Evolutionary conservation across 805 yeast genomes (phyloP), one percentile per base, ranked within the genome.

Genomic region (Saccharomycopsis javanensis): DNA sequence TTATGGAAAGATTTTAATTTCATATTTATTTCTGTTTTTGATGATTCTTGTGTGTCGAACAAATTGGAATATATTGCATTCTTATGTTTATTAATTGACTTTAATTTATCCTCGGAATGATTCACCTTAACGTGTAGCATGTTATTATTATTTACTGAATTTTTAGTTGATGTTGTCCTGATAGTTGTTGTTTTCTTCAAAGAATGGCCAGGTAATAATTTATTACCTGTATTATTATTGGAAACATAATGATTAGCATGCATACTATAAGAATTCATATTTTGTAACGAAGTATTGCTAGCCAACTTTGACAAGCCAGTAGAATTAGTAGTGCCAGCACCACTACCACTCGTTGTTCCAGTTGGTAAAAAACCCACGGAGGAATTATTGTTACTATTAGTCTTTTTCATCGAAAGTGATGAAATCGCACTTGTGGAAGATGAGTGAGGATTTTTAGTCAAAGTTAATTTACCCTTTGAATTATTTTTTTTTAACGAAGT

Each of bases 401-500:
- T 20, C 15, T 42, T 42, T 20, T 42, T 42, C 48, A 42, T 42
- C 48, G 23, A 42, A 20, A 42, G 48, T 25, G 48, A 42, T 42
- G 48, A 42, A 3, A 42, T 42, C 23, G 48, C 48, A 23, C 48
- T 20, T 20, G 48, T 42, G 28, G 48, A 42, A 5, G 23, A 42
- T 3, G 48, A 42, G 25, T 42, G 48, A 5, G 48, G 27, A 20
- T 42, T 42, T 13, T 42, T 42, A 13, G 27, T 20, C n/a, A 42
- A 20, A 23, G 28, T 20, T 8, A 55, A 35, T 50, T 50, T 55
- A 18, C 48, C 35, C 48, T 56, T 56, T 13, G 59, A 56, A 13
- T 38, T 46, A 25, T 45, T 56, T 25, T 55, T 46, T 34, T 53
- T 52, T 8, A 56, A 31, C n/a, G 31, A 16, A 7, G 56, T 42